Base-by-base conservation (phyloP, 1,139 yeast species). In the Ogataea hybrid region DNA sequence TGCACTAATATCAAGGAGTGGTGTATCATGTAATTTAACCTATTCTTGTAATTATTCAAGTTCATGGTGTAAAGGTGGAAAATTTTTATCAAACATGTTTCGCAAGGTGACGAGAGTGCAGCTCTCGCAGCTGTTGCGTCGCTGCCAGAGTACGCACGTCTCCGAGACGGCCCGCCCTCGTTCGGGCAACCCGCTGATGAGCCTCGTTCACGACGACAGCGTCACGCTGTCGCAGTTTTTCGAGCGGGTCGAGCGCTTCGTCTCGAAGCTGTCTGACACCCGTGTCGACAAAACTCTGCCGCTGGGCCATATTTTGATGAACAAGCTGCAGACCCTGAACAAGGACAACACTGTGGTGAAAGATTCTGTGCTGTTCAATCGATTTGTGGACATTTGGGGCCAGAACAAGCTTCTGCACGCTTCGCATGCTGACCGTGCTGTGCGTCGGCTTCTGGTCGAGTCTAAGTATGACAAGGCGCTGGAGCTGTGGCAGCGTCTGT, bases 401-500 rank as follows among this genome's bases (percentile, higher is more conserved):
- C 43, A 48, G 2, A 38, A 43, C 23, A 36, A 47, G 11, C 15
- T 53, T 3, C 25, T 55, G 7, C 56, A 55, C 30, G 48, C 39
- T 12, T 43, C 55, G 15, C 61, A 56, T 30, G 47, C 53, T 7
- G 45, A 41, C 14, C 49, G 56, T 36, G 49, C 46, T 15, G 41
- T 56, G 14, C 41, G 28, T 4, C 32, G 44, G 15, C 38, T 58
- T 6, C 17, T 54, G 2, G n/a, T 17, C 4, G 61, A 58, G 22
- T 37, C 41, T 9, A 47, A 54, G 29, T 55, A 41, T 38, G 17
- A 50, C 11, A 47, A 46, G 27, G 62, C 59, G 2, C 39, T 59
- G 21, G 48, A 52, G 11, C 18, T 51, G 7, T 59, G 61, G 59
- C 46, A 54, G 37, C 53, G 53, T 25, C 40, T 51, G 25, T 43